Evolutionary conservation across 352 stramenopile genomes (phyloP).

Genomic region (Phytophthora syringae): DNA sequence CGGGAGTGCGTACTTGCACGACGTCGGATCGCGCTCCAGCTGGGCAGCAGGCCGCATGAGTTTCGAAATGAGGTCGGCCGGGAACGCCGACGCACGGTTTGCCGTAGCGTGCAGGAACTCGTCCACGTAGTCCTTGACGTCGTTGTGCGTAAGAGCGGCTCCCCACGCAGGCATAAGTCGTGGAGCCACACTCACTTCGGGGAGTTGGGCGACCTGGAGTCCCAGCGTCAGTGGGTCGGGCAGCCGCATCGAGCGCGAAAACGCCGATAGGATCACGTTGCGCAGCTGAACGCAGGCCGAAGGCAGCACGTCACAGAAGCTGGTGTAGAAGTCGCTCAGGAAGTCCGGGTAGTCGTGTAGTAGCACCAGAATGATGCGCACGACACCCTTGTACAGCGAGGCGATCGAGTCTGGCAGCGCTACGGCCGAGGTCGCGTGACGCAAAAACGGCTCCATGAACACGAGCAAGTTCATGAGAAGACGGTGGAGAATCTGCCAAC

Average conservation of each 20-base stretch:
- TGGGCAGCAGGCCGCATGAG: conserved; percentile 66
- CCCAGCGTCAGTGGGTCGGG: conserved; percentile 98
- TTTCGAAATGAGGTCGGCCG: conserved; percentile 79
- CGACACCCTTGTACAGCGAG: conserved; percentile 97
- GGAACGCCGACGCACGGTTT: conserved; percentile 90
- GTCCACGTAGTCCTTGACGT: conserved; percentile 95
- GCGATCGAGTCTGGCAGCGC: conserved; percentile 92
- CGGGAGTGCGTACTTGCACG: conserved; percentile 92
- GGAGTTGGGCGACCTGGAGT: conserved; percentile 97
- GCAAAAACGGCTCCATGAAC: conserved; percentile 97
- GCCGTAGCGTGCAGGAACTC: conserved; percentile 93
- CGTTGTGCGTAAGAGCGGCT: conserved; percentile 90
- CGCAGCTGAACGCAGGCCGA: conserved; percentile 97
- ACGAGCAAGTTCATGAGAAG: conserved; percentile 98
- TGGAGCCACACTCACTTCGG: conserved; percentile 95
- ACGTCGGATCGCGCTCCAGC: conserved; percentile 68
- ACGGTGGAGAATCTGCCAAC: conserved; percentile 97
- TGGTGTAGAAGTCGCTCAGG: conserved; percentile 97
- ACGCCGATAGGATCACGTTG: conserved; percentile 98
- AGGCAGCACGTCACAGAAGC: conserved; percentile 98
- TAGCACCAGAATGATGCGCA: conserved; percentile 97
- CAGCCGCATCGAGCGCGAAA: conserved; percentile 96
- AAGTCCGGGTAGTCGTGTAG: conserved; percentile 99
- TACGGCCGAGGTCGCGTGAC: conserved; percentile 78
- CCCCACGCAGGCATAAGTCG: conserved; percentile 95